phyloP scores from a whole-genome alignment of 805 yeast species.

The Sugiyamaella americana region DNA sequence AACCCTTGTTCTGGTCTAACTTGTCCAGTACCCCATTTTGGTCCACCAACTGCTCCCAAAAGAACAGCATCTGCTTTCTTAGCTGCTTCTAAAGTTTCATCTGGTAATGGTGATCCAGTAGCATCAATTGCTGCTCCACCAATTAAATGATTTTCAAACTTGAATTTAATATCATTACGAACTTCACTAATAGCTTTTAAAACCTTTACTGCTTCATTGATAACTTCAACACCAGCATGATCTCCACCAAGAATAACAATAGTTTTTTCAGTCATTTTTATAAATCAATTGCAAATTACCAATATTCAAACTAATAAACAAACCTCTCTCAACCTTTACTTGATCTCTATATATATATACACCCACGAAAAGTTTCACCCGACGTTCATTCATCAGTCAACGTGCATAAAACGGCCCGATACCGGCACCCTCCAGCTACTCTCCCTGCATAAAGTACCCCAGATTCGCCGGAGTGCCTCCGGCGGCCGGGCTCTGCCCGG shows the following conservation, averaged over 20 bases:
- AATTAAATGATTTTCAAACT: conserved; percentile 76
- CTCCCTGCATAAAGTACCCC: too few species aligned
- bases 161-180: conserved; percentile 55
- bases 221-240: conserved; percentile 90
- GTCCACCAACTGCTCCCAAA: conserved; percentile 98
- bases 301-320: too few species aligned
- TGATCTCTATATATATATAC: too few species aligned
- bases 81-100: conserved; percentile 73
- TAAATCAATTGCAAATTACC: too few species aligned
- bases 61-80: conserved; percentile 90
- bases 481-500: too few species aligned
- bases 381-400: too few species aligned
- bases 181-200: conserved; percentile 66
- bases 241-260: conserved; percentile 93
- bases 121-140: conserved; percentile 99
- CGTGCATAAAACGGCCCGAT: too few species aligned
- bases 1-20: conserved; percentile 98
- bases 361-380: too few species aligned
- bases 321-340: too few species aligned
- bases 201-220: conserved; percentile 87
- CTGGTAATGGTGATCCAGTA: conserved; percentile 86
- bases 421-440: too few species aligned
- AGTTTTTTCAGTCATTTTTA: conserved; percentile 41
- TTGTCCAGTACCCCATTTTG: conserved; percentile 96
- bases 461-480: too few species aligned